phyloP scores from a whole-genome alignment of 441 rosid species.

The Erodium moschatum region DNA sequence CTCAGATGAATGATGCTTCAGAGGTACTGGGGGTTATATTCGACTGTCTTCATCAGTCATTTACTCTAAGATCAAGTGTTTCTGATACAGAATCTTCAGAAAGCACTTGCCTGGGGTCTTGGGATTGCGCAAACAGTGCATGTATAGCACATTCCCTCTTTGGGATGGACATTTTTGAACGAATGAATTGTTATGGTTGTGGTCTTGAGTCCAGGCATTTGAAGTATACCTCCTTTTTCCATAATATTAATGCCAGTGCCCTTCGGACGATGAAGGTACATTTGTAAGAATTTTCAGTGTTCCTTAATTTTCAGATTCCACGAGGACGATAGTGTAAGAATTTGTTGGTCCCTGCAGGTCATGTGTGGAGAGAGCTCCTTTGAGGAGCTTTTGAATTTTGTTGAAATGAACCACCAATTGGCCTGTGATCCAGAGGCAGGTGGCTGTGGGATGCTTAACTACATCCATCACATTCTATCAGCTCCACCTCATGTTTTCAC shows the following conservation, averaged over 20 bases:
- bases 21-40: slow-evolving; percentile 84
- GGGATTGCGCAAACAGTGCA: slow-evolving; percentile 67
- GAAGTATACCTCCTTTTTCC: slow-evolving; percentile 87
- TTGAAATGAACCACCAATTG: slow-evolving; percentile 82
- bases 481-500: slow-evolving; percentile 69
- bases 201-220: slow-evolving; percentile 78
- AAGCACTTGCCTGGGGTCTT: slow-evolving; percentile 49
- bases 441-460: slow-evolving; percentile 81
- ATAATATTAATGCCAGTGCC: slow-evolving; percentile 85
- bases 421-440: slow-evolving; percentile 73
- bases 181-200: slow-evolving; percentile 72
- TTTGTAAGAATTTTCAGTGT: background rate
- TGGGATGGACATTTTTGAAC: slow-evolving; percentile 81
- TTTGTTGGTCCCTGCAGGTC: slow-evolving; percentile 31
- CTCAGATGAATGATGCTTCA: slow-evolving; percentile 97
- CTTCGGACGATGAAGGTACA: slow-evolving; percentile 80
- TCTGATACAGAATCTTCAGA: slow-evolving; percentile 57
- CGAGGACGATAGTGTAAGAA: too few relatives aligned
- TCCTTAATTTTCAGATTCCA: background rate
- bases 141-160: slow-evolving; percentile 82
- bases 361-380: slow-evolving; percentile 60
- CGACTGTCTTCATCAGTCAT: slow-evolving; percentile 83
- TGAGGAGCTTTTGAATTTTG: slow-evolving; percentile 63
- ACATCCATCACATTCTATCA: slow-evolving; percentile 64
- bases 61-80: slow-evolving; percentile 45